Evolutionary conservation across 2,329 filamentous ascomycete species (phyloP).

Genomic region (Diaporthe sp.): DNA sequence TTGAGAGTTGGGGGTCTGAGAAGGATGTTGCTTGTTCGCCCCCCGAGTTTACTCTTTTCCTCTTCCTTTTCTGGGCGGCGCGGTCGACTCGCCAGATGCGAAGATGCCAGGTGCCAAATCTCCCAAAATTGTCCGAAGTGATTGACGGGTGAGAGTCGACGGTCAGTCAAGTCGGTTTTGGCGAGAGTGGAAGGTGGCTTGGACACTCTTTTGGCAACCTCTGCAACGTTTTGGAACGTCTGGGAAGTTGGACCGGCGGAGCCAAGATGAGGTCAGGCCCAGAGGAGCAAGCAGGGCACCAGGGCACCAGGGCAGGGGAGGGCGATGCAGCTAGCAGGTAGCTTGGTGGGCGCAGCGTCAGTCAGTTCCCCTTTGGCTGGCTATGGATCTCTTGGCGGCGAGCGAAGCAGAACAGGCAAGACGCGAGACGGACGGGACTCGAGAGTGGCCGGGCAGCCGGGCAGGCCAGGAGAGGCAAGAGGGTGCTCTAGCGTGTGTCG

Average conservation of each 20-base stretch:
- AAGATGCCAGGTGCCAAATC: background rate
- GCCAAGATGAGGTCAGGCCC: slow-evolving; percentile 30
- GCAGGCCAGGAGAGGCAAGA: slow-evolving; percentile 2
- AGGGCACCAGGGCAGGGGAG: background rate
- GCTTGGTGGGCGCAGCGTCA: slow-evolving; percentile 18
- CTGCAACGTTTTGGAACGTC: slow-evolving; percentile 23
- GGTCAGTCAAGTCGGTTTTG: slow-evolving; percentile 22
- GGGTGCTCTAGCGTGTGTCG: slow-evolving; percentile 25
- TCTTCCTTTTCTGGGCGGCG: background rate
- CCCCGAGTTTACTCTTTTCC: background rate
- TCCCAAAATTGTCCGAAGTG: slow-evolving; percentile 18
- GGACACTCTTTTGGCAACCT: slow-evolving; percentile 15
- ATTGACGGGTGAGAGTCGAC: slow-evolving; percentile 15
- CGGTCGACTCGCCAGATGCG: background rate
- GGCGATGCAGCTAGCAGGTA: slow-evolving; percentile 15
- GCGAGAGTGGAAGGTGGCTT: slow-evolving; percentile 27
- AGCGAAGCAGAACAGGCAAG: background rate
- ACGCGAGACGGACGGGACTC: background rate
- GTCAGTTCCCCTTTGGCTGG: slow-evolving; percentile 4
- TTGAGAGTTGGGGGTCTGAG: slow-evolving; percentile 18
- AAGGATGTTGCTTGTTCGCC: slow-evolving; percentile 24
- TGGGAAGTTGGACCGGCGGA: slow-evolving; percentile 28
- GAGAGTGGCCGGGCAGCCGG: background rate
- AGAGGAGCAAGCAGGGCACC: background rate
- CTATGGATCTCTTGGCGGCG: background rate